A percentile compares a stretch with the other conserved stretches of the same genome.
Conservation (phyloP, 345 rosid genomes). For the Isatis tinctoria region DNA sequence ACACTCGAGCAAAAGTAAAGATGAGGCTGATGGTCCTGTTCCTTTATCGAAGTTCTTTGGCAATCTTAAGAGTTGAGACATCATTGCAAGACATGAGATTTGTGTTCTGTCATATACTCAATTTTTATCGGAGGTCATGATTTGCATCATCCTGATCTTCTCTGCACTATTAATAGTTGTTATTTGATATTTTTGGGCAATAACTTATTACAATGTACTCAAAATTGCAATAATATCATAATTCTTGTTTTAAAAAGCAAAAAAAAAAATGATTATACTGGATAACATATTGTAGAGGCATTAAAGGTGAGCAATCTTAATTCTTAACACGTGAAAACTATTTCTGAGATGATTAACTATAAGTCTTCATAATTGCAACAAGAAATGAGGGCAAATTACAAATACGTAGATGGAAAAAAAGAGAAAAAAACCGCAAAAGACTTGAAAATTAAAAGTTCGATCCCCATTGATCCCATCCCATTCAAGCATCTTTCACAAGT, state of each 20-base stretch:
- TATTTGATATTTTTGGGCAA: neutral
- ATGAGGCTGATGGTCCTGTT: conserved; percentile 62
- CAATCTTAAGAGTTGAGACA: conserved; percentile 47
- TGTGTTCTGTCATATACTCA: conserved; percentile 6
- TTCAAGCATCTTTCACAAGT: conserved; percentile 27
- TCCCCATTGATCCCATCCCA: conserved; percentile 8
- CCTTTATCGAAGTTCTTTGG: conserved; percentile 84
- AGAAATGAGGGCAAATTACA: conserved; percentile 27
- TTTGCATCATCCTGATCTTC: neutral
- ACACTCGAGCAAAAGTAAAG: conserved; percentile 38
- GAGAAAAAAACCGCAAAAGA: neutral
- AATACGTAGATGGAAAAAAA: neutral
- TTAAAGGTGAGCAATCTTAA: neutral
- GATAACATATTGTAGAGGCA: neutral
- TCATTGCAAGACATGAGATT: neutral
- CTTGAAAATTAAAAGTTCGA: conserved; percentile 12
- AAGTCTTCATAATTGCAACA: conserved; percentile 18
- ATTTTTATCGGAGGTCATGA: neutral
- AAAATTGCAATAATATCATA: neutral
- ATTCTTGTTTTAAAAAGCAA: neutral
- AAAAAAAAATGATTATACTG: too few relatives aligned
- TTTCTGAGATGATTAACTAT: conserved; percentile 6
- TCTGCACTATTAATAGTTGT: neutral
- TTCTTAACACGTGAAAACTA: neutral
- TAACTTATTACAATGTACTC: neutral